Evolutionary conservation across 2,329 filamentous ascomycete genomes (phyloP), one percentile per base, ranked within the genome.

Genomic region (Paecilomyces formosus): DNA sequence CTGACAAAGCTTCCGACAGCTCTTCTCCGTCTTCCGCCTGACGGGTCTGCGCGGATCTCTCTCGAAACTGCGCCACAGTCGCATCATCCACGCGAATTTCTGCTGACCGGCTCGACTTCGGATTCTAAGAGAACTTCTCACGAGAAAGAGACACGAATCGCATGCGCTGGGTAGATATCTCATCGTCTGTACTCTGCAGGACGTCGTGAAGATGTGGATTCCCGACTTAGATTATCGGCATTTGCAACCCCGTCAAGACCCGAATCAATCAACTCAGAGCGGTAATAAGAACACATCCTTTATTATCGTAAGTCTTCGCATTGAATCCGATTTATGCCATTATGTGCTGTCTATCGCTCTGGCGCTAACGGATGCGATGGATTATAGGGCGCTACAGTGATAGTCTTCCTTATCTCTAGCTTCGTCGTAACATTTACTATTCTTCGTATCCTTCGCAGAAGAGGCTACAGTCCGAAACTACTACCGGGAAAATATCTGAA

Each of bases 401-500:
- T 76, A 35, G 64, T 74, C 54, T 70, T 75, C 54, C 55, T 67
- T 24, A 57, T 73, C 28, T 61, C 72, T 26, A 56, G 72, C 26
- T 62, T 71, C 21, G 52, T 71, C 21, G 61, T 68, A 53, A 12
- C 65, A 26, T 78, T 71, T 64, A 70, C 76, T 54, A 60, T 71
- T 54, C 65, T 76, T 18, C 78, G 79, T n/a, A 67, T 68, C 54
- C 69, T 79, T 45, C 78, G 79, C 33, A 67, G 70, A 57, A 71
- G 71, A 55, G 71, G 81, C 60, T 75, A 70, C 57, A 72, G 79
- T 28, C 80, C 81, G 2, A 82, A 75, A 69, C 80, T 79, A 58
- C 72, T 83, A 22, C 80, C 82, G 3, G 81, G 79, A 0, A 71
- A 74, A 26, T 79, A 71, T 57, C 65, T 84, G 31, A 84, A 82